Conservation (phyloP, 352 stramenopile species). For the Elongisporangium undulatum region DNA sequence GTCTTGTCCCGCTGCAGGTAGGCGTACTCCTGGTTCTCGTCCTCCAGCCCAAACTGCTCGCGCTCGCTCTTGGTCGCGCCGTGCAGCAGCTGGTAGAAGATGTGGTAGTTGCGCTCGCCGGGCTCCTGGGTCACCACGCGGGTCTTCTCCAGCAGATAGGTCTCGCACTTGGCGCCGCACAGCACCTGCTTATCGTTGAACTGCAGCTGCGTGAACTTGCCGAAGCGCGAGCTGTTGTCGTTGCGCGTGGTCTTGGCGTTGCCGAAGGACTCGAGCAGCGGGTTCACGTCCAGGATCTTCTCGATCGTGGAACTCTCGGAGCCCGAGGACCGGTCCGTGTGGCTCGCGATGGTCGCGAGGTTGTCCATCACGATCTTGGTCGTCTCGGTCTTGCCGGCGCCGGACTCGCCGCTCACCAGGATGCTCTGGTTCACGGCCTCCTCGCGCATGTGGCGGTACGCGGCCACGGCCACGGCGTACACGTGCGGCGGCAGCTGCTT, state of each 20-base stretch:
- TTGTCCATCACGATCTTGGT: slow-evolving; percentile 94
- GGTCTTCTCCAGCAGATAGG: slow-evolving; percentile 96
- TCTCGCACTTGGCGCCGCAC: slow-evolving; percentile 45
- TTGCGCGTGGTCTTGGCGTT: slow-evolving; percentile 97
- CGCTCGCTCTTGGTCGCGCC: slow-evolving; percentile 36
- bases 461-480: slow-evolving; percentile 63
- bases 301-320: slow-evolving; percentile 34
- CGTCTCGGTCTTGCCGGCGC: slow-evolving; percentile 94
- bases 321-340: slow-evolving; percentile 13
- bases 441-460: slow-evolving; percentile 62
- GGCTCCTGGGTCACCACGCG: slow-evolving; percentile 90
- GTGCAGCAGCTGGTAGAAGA: slow-evolving; percentile 92
- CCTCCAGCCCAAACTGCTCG: slow-evolving; percentile 33
- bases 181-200: slow-evolving; percentile 89
- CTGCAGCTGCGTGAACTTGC: slow-evolving; percentile 95
- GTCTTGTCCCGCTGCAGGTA: slow-evolving; percentile 42
- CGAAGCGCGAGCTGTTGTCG: slow-evolving; percentile 95
- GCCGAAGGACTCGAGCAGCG: slow-evolving; percentile 93
- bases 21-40: slow-evolving; percentile 21
- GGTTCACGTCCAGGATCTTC: slow-evolving; percentile 77
- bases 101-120: slow-evolving; percentile 94
- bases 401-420: slow-evolving; percentile 83
- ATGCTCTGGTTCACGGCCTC: slow-evolving; percentile 72
- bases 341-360: slow-evolving; percentile 8
- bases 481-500: slow-evolving; percentile 64